Conservation (phyloP, 1,139 yeast species). For the Geotrichum aggregatum region DNA sequence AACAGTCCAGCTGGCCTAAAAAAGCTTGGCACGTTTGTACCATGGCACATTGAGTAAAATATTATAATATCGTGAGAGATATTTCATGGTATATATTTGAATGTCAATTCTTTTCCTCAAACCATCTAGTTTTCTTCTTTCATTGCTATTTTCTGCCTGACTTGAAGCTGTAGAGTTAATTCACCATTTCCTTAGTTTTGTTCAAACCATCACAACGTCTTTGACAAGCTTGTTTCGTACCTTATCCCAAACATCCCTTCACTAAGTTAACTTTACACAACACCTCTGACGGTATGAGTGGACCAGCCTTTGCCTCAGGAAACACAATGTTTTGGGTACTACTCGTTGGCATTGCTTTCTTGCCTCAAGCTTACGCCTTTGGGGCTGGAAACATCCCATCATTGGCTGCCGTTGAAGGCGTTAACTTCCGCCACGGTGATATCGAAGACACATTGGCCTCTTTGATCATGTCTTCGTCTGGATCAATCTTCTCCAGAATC, state of each 20-base stretch:
- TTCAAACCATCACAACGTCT: too few relatives aligned
- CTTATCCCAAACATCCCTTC: neutral
- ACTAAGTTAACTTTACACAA: neutral
- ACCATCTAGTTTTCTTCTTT: too few relatives aligned
- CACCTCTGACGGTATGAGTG: neutral
- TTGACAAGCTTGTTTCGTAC: neutral
- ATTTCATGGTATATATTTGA: neutral
- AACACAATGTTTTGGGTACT: conserved; percentile 6
- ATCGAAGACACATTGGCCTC: conserved; percentile 29
- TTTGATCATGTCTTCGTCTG: conserved; percentile 20
- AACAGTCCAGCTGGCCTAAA: too few relatives aligned
- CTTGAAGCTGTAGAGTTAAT: too few relatives aligned
- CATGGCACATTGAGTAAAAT: too few relatives aligned
- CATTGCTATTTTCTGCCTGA: too few relatives aligned
- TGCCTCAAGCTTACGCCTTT: conserved; percentile 26
- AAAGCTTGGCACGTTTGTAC: too few relatives aligned
- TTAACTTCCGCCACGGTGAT: conserved; percentile 32
- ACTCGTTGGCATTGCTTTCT: conserved; percentile 14
- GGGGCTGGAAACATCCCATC: conserved; percentile 33
- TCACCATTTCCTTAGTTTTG: too few relatives aligned
- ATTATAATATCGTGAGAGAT: too few relatives aligned
- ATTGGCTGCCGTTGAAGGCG: conserved; percentile 28
- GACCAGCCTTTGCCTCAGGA: neutral
- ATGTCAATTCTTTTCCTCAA: neutral
- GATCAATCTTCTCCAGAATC: conserved; percentile 22